Conservation (phyloP, 2,329 filamentous ascomycete species). For the Thelonectria blattea region DNA sequence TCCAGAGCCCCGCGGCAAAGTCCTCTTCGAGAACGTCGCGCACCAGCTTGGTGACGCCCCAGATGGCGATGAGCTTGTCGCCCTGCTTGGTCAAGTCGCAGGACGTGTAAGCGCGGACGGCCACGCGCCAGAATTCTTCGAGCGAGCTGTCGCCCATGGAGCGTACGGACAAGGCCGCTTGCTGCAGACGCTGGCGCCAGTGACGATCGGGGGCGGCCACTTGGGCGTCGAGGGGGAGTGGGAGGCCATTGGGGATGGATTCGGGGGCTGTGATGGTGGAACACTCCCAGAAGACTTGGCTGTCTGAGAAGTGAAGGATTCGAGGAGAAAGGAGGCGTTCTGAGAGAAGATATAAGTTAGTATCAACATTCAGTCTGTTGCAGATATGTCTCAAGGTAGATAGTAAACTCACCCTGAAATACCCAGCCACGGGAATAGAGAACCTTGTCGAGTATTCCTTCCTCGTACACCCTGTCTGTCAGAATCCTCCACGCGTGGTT, state of each 20-base stretch:
- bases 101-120: not conserved
- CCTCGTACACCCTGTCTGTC: not conserved
- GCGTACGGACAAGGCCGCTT: not conserved
- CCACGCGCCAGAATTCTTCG: not conserved
- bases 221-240: not conserved
- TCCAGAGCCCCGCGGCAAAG: not conserved
- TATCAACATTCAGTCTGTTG: too few species aligned
- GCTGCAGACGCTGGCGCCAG: not conserved
- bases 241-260: not conserved
- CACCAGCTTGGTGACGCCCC: constrained; percentile 1
- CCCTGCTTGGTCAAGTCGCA: not conserved
- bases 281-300: constrained; percentile 4
- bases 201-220: not conserved
- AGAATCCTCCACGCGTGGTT: not conserved
- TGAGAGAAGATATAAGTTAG: not conserved
- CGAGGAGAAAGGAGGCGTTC: constrained; percentile 1
- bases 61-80: constrained; percentile 1
- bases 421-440: constrained; percentile 6
- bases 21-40: not conserved
- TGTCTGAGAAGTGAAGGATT: not conserved
- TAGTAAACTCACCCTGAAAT: not conserved
- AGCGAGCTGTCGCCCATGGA: not conserved
- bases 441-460: not conserved
- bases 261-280: constrained; percentile 1
- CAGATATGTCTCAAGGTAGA: not conserved